A percentile compares a stretch with the other conserved stretches of the same genome.
These are phyloP conservation scores for Stachybotrys echinatus DNA, from an alignment of 2,329 filamentous ascomycete genomes.

Conservation along the genomic window DNA sequence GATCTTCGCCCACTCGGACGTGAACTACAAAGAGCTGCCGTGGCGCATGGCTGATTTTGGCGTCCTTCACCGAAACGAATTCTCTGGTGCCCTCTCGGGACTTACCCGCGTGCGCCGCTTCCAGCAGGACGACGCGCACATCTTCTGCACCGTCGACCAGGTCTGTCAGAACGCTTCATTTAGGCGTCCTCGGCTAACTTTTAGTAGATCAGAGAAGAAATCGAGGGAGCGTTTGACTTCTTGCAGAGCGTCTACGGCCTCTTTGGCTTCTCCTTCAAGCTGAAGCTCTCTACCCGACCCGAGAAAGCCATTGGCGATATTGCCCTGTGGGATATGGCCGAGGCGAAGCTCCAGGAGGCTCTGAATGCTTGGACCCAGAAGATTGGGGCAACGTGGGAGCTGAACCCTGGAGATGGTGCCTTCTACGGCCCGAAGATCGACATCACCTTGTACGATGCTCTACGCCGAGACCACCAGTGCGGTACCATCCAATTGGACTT, in stretches of 20 bases:
- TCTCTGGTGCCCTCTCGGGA: slow-evolving; percentile 84
- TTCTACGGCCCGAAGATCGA: slow-evolving; percentile 99
- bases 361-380: slow-evolving; percentile 67
- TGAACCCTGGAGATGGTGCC: slow-evolving; percentile 92
- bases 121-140: slow-evolving; percentile 94
- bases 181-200: neutral
- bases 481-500: slow-evolving; percentile 94
- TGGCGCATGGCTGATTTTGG: slow-evolving; percentile 94
- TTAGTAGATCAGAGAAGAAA: slow-evolving; percentile 37
- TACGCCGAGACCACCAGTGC: slow-evolving; percentile 58
- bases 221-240: slow-evolving; percentile 83
- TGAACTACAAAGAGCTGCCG: slow-evolving; percentile 81
- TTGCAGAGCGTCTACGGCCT: slow-evolving; percentile 68
- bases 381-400: slow-evolving; percentile 68
- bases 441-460: slow-evolving; percentile 85
- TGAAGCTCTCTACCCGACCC: slow-evolving; percentile 85
- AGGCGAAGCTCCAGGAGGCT: slow-evolving; percentile 72
- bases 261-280: slow-evolving; percentile 66
- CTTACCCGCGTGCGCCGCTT: slow-evolving; percentile 90
- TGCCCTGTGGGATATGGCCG: slow-evolving; percentile 84
- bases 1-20: slow-evolving; percentile 76
- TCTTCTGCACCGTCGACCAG: slow-evolving; percentile 65
- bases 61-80: slow-evolving; percentile 90
- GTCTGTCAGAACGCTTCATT: slow-evolving; percentile 10
- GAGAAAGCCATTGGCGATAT: slow-evolving; percentile 87